Evolutionary conservation across 1,284 basidiomycete genomes (phyloP).

Genomic region (Blastosporella zonata): DNA sequence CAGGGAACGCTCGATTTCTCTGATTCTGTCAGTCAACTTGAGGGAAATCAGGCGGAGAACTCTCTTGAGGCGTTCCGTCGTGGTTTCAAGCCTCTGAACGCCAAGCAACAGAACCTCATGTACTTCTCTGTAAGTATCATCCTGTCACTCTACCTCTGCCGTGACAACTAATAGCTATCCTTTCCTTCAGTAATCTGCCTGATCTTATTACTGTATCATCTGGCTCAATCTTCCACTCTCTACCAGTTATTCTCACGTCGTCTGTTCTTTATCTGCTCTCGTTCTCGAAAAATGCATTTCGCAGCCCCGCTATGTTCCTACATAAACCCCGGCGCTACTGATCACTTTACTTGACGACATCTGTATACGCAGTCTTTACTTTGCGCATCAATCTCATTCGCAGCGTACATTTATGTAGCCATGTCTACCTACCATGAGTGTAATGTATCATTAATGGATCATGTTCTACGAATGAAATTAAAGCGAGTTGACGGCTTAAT

Average conservation of each 20-base stretch:
- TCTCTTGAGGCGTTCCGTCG: conserved; percentile 52
- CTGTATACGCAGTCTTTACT: neutral
- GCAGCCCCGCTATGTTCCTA: neutral
- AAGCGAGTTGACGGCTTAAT: too few species aligned
- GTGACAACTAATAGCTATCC: neutral
- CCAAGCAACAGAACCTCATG: conserved; percentile 51
- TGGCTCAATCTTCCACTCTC: neutral
- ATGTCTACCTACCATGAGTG: neutral
- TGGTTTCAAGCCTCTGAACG: conserved; percentile 56
- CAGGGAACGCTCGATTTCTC: conserved; percentile 49
- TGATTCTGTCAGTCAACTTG: conserved; percentile 46
- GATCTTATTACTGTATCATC: neutral
- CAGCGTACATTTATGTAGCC: neutral
- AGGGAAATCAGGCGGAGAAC: conserved; percentile 36
- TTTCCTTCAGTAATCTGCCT: conserved; percentile 3
- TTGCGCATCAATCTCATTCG: neutral
- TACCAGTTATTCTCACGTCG: neutral
- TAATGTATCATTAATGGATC: neutral
- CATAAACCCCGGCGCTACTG: neutral
- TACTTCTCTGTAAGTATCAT: conserved; percentile 53
- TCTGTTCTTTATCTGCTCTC: neutral
- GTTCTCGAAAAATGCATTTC: neutral
- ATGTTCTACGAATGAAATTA: too few species aligned
- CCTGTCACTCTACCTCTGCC: neutral
- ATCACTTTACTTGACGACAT: neutral